Evolutionary conservation across 805 yeast genomes (phyloP), one percentile per base, ranked within the genome.

Genomic region (Clavispora carvajalis): DNA sequence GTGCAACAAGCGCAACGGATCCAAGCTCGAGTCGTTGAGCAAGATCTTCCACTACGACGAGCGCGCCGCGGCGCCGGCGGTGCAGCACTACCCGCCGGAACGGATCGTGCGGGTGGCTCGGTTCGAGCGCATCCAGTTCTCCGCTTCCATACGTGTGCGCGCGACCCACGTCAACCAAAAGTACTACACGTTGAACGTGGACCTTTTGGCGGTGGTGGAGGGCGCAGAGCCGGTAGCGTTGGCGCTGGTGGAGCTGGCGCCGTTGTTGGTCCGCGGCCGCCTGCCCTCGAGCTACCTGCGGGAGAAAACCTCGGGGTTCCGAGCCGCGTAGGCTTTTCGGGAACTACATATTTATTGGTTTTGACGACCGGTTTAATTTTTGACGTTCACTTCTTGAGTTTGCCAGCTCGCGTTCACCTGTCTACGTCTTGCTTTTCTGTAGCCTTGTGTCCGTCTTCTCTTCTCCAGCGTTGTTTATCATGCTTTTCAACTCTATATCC

Each of bases 91-190:
- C 33, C 38, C 38, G 18, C 28, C 24, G 24, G 38, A 25, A 18
- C 22, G n/a, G n/a, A 23, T 36, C n/a, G 24, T 19, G 18, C 31
- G 33, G 12, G 85, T 80, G 2, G 86, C 86, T 2, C 62, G 84
- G 33, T 82, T 77, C 54, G 87, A 82, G 56, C 65, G 89, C 48
- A 74, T 82, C 22, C 89, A 82, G 51, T 82, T 82, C 53, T 71
- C 81, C 3, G 44, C 44, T 1, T 69, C 74, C 44, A 55, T 59
- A 43, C 71, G 74, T 41, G 77, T 74, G 48, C 67, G 76, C 0
- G 62, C 74, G 34, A 71, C 61, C 26, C 67, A 63, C 45, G 52
- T 60, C 30, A 53, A 59, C 34, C 38, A 36, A 12, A 69, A 74
- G 44, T 73, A 73, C 52, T 80, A 77, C 50, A 70, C 73, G 21